These are phyloP conservation scores for Russula sp. DNA, from an alignment of 768 basidiomycete species.

Conservation along the genomic window DNA sequence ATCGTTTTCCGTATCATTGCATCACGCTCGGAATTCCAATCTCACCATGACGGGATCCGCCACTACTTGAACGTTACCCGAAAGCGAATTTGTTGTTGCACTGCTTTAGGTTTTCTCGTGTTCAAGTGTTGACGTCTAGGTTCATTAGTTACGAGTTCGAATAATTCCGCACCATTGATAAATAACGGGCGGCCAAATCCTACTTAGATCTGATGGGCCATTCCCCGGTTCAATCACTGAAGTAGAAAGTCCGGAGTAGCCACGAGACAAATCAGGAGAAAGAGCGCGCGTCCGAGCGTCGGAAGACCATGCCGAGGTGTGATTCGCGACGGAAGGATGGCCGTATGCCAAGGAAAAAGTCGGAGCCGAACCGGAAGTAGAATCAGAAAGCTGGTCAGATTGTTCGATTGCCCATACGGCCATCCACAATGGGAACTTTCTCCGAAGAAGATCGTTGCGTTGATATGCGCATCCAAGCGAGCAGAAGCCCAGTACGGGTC, in stretches of 20 bases:
- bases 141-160: not conserved
- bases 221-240: not conserved
- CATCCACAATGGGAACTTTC: not conserved
- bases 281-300: too few relatives aligned
- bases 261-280: too few relatives aligned
- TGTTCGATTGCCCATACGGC: not conserved
- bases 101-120: not conserved
- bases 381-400: not conserved
- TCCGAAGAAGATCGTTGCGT: not conserved
- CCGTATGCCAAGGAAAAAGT: not conserved
- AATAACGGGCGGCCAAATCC: not conserved
- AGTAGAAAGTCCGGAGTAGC: too few relatives aligned
- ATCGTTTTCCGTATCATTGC: not conserved
- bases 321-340: not conserved
- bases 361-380: not conserved
- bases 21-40: not conserved
- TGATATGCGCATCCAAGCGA: not conserved
- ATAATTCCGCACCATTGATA: not conserved
- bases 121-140: not conserved
- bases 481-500: not conserved
- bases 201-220: not conserved
- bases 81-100: not conserved
- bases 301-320: not conserved
- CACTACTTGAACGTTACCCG: not conserved
- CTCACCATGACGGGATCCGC: not conserved